phyloP scores from a whole-genome alignment of 1,284 basidiomycete species.

The Marasmius oreades region DNA sequence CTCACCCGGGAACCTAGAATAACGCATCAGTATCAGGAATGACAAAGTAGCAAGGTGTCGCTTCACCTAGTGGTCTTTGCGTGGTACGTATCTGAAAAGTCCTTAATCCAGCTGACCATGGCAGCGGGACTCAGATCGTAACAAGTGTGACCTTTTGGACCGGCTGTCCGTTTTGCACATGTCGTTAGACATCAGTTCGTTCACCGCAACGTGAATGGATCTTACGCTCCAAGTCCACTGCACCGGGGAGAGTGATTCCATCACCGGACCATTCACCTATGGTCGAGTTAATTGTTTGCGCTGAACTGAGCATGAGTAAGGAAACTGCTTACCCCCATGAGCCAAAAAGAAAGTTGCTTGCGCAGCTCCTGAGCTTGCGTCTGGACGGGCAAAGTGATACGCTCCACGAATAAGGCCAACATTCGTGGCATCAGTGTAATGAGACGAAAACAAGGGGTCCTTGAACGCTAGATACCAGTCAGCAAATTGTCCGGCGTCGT shows the following conservation, averaged over 20 bases:
- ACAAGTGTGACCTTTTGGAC: slow-evolving; percentile 49
- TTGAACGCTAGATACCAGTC: slow-evolving; percentile 26
- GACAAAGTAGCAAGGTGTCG: no score
- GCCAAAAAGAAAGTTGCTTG: slow-evolving; percentile 61
- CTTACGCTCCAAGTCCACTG: slow-evolving; percentile 60
- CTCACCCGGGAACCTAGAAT: slow-evolving; percentile 33
- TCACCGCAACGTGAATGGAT: not conserved
- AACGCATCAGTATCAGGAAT: no score
- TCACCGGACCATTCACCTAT: slow-evolving; percentile 54
- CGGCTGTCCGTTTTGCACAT: slow-evolving; percentile 30
- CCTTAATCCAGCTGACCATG: slow-evolving; percentile 62
- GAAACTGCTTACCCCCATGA: slow-evolving; percentile 44
- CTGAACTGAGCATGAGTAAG: no score
- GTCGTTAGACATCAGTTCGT: no score
- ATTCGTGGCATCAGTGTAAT: slow-evolving; percentile 54
- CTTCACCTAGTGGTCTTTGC: slow-evolving; percentile 42
- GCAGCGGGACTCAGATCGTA: slow-evolving; percentile 49
- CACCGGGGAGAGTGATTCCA: slow-evolving; percentile 61
- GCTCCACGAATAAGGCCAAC: slow-evolving; percentile 53
- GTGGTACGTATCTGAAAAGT: slow-evolving; percentile 64
- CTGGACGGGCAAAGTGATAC: slow-evolving; percentile 62
- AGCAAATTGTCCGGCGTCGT: not conserved
- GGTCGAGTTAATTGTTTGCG: not conserved
- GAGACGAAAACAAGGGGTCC: slow-evolving; percentile 41
- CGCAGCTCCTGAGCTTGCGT: slow-evolving; percentile 47